These are phyloP conservation scores for Trichoderma lentiforme DNA, from an alignment of 2,329 filamentous ascomycete genomes.

Conservation along the genomic window DNA sequence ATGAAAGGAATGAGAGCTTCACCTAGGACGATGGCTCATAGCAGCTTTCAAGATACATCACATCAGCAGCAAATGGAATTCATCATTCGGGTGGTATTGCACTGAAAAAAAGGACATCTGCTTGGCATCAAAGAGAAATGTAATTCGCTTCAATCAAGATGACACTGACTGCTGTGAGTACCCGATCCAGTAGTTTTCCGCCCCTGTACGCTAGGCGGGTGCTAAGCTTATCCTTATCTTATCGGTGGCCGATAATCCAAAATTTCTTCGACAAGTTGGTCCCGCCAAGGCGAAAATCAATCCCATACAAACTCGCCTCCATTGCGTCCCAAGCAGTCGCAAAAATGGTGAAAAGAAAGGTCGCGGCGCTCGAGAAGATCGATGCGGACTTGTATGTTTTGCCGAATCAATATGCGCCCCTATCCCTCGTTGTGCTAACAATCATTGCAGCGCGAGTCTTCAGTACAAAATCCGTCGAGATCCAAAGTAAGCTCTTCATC, in stretches of 20 bases:
- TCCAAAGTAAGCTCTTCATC: slow-evolving; percentile 57
- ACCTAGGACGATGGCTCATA: background rate
- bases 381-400: slow-evolving; percentile 73
- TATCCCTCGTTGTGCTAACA: slow-evolving; percentile 24
- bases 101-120: background rate
- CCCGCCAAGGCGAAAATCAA: background rate
- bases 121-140: background rate
- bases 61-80: background rate
- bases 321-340: slow-evolving; percentile 12
- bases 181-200: too few relatives aligned
- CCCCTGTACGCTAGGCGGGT: background rate
- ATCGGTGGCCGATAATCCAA: background rate
- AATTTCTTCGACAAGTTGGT: slow-evolving; percentile 1
- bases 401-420: background rate
- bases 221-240: slow-evolving; percentile 14
- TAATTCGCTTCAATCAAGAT: background rate
- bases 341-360: slow-evolving; percentile 79
- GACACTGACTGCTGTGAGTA: background rate
- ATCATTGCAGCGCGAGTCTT: slow-evolving; percentile 63
- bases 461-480: slow-evolving; percentile 91
- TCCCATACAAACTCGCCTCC: background rate
- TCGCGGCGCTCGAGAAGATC: slow-evolving; percentile 90
- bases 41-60: background rate
- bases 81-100: background rate
- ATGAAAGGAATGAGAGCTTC: background rate